These are phyloP conservation scores for Beauveria caledonica DNA, from an alignment of 2,329 filamentous ascomycete genomes.

Conservation along the genomic window DNA sequence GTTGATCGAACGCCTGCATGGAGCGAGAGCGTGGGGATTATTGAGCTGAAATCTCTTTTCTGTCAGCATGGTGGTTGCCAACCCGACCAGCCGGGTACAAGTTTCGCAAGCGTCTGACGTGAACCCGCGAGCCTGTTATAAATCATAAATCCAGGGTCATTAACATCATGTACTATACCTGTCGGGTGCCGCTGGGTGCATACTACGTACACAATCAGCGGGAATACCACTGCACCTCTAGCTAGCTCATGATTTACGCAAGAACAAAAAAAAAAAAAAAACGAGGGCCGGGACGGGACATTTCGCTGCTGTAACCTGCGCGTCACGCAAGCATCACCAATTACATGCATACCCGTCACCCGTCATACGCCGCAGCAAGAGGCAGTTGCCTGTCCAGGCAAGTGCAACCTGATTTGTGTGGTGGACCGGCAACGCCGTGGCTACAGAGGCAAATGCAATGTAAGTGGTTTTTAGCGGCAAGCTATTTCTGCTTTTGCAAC, in stretches of 20 bases:
- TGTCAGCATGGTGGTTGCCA: background rate
- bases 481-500: background rate
- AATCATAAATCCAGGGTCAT: background rate
- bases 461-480: background rate
- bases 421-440: background rate
- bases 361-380: background rate
- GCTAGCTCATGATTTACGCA: background rate
- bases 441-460: background rate
- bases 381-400: background rate
- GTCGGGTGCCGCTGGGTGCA: background rate
- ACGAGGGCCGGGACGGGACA: background rate
- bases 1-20: background rate
- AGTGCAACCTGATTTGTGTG: background rate
- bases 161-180: background rate
- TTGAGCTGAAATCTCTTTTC: background rate
- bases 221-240: background rate
- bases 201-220: background rate
- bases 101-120: background rate
- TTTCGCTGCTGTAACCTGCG: background rate
- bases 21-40: background rate
- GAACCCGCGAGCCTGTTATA: background rate
- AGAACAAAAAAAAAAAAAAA: background rate
- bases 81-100: background rate
- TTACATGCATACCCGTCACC: background rate
- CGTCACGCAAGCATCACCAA: slow-evolving; percentile 8